phyloP scores from a whole-genome alignment of 345 rosid genomes.

The Rhodamnia argentea region DNA sequence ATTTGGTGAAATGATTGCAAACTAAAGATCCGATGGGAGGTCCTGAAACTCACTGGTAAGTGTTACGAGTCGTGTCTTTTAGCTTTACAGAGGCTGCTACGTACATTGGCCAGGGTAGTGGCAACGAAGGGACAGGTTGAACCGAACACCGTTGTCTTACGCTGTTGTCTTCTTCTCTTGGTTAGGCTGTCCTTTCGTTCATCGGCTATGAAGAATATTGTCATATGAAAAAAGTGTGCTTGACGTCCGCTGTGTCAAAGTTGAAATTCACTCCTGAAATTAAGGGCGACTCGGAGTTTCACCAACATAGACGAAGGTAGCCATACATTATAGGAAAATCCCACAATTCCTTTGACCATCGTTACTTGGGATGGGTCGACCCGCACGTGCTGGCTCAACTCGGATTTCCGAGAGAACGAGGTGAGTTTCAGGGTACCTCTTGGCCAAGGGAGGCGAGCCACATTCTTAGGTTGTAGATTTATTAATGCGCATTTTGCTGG shows the following conservation, averaged over 20 bases:
- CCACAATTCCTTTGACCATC: neutral
- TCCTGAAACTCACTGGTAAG: neutral
- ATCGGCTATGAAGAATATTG: too few relatives aligned
- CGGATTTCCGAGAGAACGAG: neutral
- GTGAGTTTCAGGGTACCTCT: neutral
- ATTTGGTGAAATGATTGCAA: neutral
- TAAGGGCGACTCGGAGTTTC: neutral
- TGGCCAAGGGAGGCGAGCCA: neutral
- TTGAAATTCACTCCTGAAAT: neutral
- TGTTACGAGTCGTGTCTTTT: neutral
- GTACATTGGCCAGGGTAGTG: neutral
- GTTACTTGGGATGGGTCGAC: neutral
- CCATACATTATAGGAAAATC: neutral
- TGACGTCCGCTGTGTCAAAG: neutral
- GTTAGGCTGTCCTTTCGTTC: too few relatives aligned
- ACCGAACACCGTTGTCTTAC: neutral
- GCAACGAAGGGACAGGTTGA: neutral
- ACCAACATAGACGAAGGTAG: neutral
- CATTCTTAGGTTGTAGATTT: neutral
- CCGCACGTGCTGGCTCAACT: neutral
- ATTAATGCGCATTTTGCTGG: neutral
- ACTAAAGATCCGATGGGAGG: neutral
- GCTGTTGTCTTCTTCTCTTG: too few relatives aligned
- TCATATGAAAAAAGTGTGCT: neutral
- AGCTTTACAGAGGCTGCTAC: neutral